Evolutionary conservation across 306 rosid genomes (phyloP).

Genomic region (Cajanus cajan): DNA sequence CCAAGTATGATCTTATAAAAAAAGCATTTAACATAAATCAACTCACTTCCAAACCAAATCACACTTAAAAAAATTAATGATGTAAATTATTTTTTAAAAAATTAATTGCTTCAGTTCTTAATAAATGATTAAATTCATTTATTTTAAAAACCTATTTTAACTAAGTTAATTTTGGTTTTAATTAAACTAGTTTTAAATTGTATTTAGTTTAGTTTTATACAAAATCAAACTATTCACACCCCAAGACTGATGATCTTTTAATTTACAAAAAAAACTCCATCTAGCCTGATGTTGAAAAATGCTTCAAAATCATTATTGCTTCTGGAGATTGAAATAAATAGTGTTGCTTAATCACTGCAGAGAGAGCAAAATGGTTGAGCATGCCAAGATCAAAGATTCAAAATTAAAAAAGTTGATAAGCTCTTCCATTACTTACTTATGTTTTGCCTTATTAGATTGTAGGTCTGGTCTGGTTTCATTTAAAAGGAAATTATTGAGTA

Average conservation of each 20-base stretch:
- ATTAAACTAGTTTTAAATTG: not conserved
- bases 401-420: not conserved
- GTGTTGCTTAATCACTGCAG: not conserved
- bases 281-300: not conserved
- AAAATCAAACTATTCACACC: not conserved
- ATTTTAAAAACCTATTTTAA: not conserved
- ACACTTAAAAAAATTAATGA: not conserved
- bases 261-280: not conserved
- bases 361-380: not conserved
- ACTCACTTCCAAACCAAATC: not conserved
- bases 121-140: not conserved
- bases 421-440: not conserved
- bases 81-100: not conserved
- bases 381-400: constrained; percentile 1
- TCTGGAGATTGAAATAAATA: not conserved
- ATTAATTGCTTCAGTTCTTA: not conserved
- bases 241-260: not conserved
- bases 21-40: not conserved
- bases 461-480: not conserved
- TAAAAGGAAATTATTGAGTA: not conserved
- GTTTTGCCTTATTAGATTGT: not conserved
- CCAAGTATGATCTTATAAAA: not conserved
- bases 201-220: not conserved
- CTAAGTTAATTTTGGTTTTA: not conserved
- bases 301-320: not conserved